phyloP scores from a whole-genome alignment of 2,329 filamentous ascomycete species.

The Ustulina deusta region DNA sequence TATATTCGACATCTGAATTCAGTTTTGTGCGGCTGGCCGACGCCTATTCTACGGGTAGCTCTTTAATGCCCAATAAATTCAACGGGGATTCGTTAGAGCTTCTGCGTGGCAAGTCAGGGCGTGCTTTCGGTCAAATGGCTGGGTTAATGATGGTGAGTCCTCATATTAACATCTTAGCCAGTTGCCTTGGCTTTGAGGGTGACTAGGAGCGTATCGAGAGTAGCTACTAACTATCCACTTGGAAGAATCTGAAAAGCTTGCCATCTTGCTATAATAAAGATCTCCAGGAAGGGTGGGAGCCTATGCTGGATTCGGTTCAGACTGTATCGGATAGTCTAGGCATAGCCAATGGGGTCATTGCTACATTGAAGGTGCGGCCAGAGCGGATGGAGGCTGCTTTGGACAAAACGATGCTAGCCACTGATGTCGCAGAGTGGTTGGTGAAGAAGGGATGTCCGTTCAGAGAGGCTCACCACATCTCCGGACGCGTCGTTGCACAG shows the following conservation, averaged over 20 bases:
- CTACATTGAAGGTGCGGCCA: conserved; percentile 75
- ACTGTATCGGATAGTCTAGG: conserved; percentile 83
- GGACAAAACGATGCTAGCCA: conserved; percentile 85
- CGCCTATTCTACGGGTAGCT: conserved; percentile 72
- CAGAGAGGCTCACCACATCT: conserved; percentile 85
- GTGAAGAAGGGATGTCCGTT: conserved; percentile 80
- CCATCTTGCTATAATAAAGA: conserved; percentile 83
- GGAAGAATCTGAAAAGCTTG: conserved; percentile 67
- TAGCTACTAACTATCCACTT: conserved; percentile 46
- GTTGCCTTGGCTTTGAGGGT: conserved; percentile 39
- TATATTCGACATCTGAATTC: conserved; percentile 82
- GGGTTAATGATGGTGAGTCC: conserved; percentile 68
- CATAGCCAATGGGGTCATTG: conserved; percentile 84
- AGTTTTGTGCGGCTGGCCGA: conserved; percentile 81
- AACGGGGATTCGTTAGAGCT: conserved; percentile 70
- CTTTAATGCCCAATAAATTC: conserved; percentile 34
- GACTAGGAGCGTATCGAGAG: conserved; percentile 45
- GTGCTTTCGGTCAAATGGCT: conserved; percentile 80
- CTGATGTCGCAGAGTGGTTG: conserved; percentile 74
- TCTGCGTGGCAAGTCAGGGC: conserved; percentile 80
- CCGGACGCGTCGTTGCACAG: conserved; percentile 78
- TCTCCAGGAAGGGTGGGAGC: conserved; percentile 87
- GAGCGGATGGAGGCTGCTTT: conserved; percentile 84
- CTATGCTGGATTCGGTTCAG: conserved; percentile 84
- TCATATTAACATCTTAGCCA: conserved; percentile 41